phyloP scores from a whole-genome alignment of 2,329 filamentous ascomycete species.

The Sporothrix luriei region DNA sequence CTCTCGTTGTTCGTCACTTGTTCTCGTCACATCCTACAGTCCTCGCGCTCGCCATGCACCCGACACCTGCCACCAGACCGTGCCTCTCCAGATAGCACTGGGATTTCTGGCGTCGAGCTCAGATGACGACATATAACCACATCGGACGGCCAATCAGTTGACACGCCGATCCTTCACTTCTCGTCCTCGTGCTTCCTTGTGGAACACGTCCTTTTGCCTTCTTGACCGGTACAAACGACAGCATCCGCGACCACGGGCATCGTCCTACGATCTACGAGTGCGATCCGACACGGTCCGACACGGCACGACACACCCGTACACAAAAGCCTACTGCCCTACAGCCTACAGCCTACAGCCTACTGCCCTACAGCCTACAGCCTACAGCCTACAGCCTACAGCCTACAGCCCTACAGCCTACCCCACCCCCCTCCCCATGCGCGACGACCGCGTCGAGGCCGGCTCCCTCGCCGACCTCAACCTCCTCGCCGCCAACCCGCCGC shows the following conservation, averaged over 20 bases:
- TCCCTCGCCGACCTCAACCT: conserved; percentile 79
- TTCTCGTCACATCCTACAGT: too few species aligned
- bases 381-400: too few species aligned
- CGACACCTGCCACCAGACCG: too few species aligned
- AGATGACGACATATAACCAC: too few species aligned
- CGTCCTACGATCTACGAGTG: not conserved
- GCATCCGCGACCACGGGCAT: not conserved
- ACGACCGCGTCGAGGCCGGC: conserved; percentile 68
- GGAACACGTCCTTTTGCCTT: not conserved
- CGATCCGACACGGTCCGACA: not conserved
- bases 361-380: too few species aligned
- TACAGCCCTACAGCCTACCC: too few species aligned
- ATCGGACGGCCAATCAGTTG: not conserved
- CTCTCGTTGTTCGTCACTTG: too few species aligned
- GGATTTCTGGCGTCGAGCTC: too few species aligned
- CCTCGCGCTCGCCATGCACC: too few species aligned
- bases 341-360: too few species aligned
- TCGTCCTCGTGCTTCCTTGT: not conserved
- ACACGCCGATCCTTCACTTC: not conserved
- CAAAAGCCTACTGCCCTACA: too few species aligned
- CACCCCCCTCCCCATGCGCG: not conserved
- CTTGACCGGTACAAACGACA: not conserved
- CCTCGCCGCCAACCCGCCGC: conserved; percentile 82
- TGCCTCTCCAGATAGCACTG: too few species aligned
- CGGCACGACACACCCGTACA: not conserved